A percentile compares a stretch with the other conserved stretches of the same genome.
These are phyloP conservation scores for Micractinium conductrix DNA, from an alignment of 139 green algal species.

Conservation along the genomic window DNA sequence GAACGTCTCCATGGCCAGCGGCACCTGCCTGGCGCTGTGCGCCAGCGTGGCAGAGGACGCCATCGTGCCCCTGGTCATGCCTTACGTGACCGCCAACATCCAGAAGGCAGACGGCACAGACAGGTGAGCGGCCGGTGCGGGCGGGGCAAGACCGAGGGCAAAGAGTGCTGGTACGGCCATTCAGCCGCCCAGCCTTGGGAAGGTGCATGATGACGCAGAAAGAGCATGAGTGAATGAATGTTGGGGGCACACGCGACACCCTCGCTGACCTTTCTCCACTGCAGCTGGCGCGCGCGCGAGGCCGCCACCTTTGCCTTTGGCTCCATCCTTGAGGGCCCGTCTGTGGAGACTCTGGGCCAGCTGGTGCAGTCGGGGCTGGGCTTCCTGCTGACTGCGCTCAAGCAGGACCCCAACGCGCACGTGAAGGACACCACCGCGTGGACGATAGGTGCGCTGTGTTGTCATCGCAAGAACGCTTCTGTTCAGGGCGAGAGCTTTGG, in stretches of 20 bases:
- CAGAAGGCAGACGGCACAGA: constrained; percentile 66
- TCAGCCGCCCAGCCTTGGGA: too few relatives aligned
- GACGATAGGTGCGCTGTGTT: constrained; percentile 79
- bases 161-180: too few relatives aligned
- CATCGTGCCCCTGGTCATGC: constrained; percentile 88
- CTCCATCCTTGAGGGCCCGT: constrained; percentile 94
- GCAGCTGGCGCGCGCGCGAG: constrained; percentile 95
- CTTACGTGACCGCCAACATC: constrained; percentile 88
- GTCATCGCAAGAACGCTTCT: too few relatives aligned
- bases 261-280: too few relatives aligned
- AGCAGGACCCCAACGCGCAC: constrained; percentile 76
- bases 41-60: constrained; percentile 76
- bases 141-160: too few relatives aligned
- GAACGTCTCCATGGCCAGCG: constrained; percentile 92
- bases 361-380: constrained; percentile 78
- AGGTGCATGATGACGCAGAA: too few relatives aligned
- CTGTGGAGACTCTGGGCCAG: constrained; percentile 59
- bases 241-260: too few relatives aligned
- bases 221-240: too few relatives aligned
- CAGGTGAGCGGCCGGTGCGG: too few relatives aligned
- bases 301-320: constrained; percentile 97
- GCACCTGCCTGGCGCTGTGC: constrained; percentile 89
- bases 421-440: constrained; percentile 96
- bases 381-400: constrained; percentile 78
- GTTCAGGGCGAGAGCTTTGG: neutral